Evolutionary conservation across 2,329 filamentous ascomycete genomes (phyloP).

Genomic region (Phoma herbarum): DNA sequence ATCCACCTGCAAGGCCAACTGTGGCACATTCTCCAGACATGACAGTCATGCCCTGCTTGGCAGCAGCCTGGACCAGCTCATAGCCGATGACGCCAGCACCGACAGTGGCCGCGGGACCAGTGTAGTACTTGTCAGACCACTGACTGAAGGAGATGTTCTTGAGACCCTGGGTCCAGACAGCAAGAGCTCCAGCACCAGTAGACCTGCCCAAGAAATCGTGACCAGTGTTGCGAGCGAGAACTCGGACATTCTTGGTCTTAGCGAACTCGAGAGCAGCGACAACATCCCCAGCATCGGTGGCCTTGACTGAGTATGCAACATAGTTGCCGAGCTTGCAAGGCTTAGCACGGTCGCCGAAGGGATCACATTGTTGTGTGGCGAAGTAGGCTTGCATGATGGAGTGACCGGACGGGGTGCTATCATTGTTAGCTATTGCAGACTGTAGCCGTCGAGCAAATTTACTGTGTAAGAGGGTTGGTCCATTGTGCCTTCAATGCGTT

Average conservation of each 20-base stretch:
- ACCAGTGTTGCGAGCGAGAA: slow-evolving; percentile 38
- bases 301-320: slow-evolving; percentile 52
- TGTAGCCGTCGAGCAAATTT: slow-evolving; percentile 27
- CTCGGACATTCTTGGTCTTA: slow-evolving; percentile 35
- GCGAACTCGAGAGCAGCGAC: slow-evolving; percentile 37
- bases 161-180: slow-evolving; percentile 44
- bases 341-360: slow-evolving; percentile 21
- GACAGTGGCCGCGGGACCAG: slow-evolving; percentile 37
- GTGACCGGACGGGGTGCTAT: slow-evolving; percentile 19
- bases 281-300: slow-evolving; percentile 26
- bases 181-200: slow-evolving; percentile 41
- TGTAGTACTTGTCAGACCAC: slow-evolving; percentile 35
- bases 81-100: slow-evolving; percentile 41
- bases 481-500: slow-evolving; percentile 28
- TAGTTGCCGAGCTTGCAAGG: slow-evolving; percentile 38
- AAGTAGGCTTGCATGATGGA: slow-evolving; percentile 31
- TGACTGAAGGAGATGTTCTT: slow-evolving; percentile 34
- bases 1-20: slow-evolving; percentile 47
- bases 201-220: slow-evolving; percentile 44
- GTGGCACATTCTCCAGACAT: slow-evolving; percentile 45
- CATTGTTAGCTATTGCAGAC: slow-evolving; percentile 5
- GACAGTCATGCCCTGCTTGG: slow-evolving; percentile 30
- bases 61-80: slow-evolving; percentile 35
- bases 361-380: slow-evolving; percentile 29
- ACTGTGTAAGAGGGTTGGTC: slow-evolving; percentile 25